phyloP scores from a whole-genome alignment of 768 basidiomycete species.

The Podaxis mareebaensis region DNA sequence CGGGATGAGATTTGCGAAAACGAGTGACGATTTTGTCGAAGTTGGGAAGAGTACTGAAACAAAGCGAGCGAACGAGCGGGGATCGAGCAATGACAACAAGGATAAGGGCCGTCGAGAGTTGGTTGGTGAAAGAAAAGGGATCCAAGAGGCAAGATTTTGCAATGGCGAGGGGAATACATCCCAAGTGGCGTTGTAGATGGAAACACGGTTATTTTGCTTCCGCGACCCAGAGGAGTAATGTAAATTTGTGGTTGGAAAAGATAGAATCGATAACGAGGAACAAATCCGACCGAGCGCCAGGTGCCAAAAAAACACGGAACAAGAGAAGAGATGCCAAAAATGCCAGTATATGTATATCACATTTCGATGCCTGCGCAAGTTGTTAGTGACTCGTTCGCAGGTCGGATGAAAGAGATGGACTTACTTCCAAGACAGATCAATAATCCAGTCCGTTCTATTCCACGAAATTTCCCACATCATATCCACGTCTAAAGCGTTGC shows the following conservation, averaged over 20 bases:
- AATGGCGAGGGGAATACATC: not conserved
- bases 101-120: not conserved
- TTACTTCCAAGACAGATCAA: constrained; percentile 14
- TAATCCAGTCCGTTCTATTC: constrained; percentile 12
- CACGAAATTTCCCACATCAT: not conserved
- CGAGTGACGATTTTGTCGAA: not conserved
- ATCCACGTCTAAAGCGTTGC: not conserved
- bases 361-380: not conserved
- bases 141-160: constrained; percentile 1
- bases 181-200: not conserved
- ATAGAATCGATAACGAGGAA: not conserved
- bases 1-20: not conserved
- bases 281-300: not conserved
- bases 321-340: constrained; percentile 8
- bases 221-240: not conserved
- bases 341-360: constrained; percentile 13
- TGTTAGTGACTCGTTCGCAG: not conserved
- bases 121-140: not conserved
- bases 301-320: constrained; percentile 9
- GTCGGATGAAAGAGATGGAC: not conserved
- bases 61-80: not conserved
- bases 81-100: not conserved
- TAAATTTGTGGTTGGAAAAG: constrained; percentile 5
- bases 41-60: not conserved
- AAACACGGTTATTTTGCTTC: not conserved